These are phyloP conservation scores for Hygrocybe coccinea DNA, from an alignment of 768 basidiomycete species.

Conservation along the genomic window DNA sequence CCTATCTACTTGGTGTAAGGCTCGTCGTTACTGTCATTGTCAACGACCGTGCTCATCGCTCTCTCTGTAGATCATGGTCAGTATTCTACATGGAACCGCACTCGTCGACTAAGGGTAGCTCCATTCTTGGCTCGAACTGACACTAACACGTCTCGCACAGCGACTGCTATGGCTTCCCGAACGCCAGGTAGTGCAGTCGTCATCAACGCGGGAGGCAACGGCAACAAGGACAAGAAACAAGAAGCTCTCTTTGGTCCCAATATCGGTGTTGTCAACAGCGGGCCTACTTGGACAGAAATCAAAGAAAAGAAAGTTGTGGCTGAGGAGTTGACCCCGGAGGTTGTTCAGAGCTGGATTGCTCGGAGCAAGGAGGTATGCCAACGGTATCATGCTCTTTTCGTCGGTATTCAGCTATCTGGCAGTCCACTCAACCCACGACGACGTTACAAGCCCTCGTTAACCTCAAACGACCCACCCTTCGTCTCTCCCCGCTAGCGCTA, in stretches of 20 bases:
- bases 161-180: conserved; percentile 46
- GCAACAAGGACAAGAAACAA: conserved; percentile 55
- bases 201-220: conserved; percentile 16
- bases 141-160: conserved; percentile 43
- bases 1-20: conserved; percentile 37
- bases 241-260: conserved; percentile 90
- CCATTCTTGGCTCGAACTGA: conserved; percentile 50
- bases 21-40: not conserved
- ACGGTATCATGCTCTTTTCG: conserved; percentile 5
- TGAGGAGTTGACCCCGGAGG: conserved; percentile 75
- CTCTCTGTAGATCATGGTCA: conserved; percentile 39
- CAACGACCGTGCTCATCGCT: not conserved
- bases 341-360: conserved; percentile 78
- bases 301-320: conserved; percentile 58
- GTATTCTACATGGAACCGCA: conserved; percentile 56
- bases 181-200: conserved; percentile 20
- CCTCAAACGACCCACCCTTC: conserved; percentile 83
- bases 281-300: conserved; percentile 65
- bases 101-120: conserved; percentile 46
- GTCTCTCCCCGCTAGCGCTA: conserved; percentile 58
- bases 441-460: conserved; percentile 93
- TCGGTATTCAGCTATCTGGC: conserved; percentile 9
- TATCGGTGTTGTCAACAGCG: conserved; percentile 68
- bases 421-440: conserved; percentile 82
- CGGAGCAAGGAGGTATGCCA: conserved; percentile 77